Conservation (phyloP, 2,329 filamentous ascomycete genomes). For the Paradendryphiella salina region DNA sequence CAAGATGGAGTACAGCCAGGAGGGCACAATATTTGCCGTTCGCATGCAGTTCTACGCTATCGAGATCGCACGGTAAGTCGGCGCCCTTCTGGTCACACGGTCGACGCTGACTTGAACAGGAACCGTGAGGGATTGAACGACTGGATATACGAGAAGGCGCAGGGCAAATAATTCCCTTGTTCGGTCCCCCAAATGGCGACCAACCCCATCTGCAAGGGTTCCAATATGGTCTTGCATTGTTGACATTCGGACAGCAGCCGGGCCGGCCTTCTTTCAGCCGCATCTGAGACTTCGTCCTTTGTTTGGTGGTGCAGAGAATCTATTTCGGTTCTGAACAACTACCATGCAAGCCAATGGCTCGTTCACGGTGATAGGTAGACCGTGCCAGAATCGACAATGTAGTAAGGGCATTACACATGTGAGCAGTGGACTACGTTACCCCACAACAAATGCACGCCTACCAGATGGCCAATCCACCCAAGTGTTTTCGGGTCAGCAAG, state of each 20-base stretch:
- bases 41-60: constrained; percentile 84
- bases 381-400: neutral
- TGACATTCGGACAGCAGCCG: constrained; percentile 5
- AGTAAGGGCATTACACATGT: neutral
- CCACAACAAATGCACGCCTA: neutral
- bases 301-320: neutral
- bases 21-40: constrained; percentile 87
- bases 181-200: neutral
- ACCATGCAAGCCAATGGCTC: neutral
- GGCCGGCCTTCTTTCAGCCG: constrained; percentile 2
- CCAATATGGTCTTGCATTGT: constrained; percentile 7
- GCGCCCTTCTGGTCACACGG: neutral
- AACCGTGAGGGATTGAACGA: constrained; percentile 91
- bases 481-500: neutral
- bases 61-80: constrained; percentile 67
- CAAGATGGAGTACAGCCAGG: constrained; percentile 80
- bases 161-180: constrained; percentile 46
- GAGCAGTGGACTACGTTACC: neutral
- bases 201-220: neutral
- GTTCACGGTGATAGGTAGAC: neutral
- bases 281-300: constrained; percentile 5
- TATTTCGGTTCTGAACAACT: neutral
- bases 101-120: constrained; percentile 47
- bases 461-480: neutral
- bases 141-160: constrained; percentile 89